Evolutionary conservation across 2,329 filamentous ascomycete genomes (phyloP).

Genomic region (Cladobotryum protrusum): DNA sequence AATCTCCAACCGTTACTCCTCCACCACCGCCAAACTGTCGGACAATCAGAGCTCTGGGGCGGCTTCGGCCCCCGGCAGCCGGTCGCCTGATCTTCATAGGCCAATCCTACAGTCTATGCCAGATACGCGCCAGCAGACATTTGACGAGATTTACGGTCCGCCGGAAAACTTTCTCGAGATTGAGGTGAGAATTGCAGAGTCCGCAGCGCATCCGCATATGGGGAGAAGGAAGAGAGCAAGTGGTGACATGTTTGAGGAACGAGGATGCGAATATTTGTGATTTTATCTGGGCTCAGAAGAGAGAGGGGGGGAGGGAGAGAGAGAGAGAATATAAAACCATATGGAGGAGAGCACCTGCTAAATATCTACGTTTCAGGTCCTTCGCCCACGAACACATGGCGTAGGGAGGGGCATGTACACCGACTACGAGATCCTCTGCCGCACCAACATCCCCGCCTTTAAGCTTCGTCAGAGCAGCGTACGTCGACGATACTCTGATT

Average conservation of each 20-base stretch:
- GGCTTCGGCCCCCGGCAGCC: conserved; percentile 24
- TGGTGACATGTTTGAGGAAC: background rate
- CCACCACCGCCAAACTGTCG: conserved; percentile 37
- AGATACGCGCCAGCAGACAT: conserved; percentile 80
- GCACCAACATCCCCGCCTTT: conserved; percentile 98
- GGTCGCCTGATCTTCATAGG: conserved; percentile 35
- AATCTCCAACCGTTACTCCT: background rate
- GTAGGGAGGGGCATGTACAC: conserved; percentile 97
- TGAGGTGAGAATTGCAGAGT: conserved; percentile 52
- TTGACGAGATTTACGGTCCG: conserved; percentile 97
- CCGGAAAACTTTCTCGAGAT: conserved; percentile 99
- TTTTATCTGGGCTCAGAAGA: background rate
- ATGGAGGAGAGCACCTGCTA: background rate
- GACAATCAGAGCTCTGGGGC: conserved; percentile 30
- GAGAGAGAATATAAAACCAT: background rate
- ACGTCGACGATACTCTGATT: conserved; percentile 91
- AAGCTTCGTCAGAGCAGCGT: conserved; percentile 87
- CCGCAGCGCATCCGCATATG: too few species aligned
- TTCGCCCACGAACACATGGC: conserved; percentile 88
- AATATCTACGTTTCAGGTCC: conserved; percentile 55
- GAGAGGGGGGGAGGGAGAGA: background rate
- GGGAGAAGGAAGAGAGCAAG: background rate
- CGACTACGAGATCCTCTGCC: conserved; percentile 95
- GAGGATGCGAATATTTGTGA: too few species aligned
- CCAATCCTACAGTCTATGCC: conserved; percentile 61